Evolutionary conservation across 1,139 yeast species (phyloP).

Genomic region (Sugiyamaella sp.): DNA sequence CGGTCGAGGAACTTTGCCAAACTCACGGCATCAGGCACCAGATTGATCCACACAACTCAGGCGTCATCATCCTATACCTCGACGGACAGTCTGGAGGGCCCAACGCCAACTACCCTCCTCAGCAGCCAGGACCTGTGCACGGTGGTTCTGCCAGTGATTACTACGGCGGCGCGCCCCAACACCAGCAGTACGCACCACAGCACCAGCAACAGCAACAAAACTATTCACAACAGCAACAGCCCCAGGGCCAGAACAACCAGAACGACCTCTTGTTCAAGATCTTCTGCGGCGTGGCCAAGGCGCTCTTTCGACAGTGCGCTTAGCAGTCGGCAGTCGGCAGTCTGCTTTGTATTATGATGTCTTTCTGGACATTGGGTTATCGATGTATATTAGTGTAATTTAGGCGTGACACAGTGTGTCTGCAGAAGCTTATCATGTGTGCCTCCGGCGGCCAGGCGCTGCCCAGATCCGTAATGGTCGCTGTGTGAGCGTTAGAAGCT

Average conservation of each 20-base stretch:
- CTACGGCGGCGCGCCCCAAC: conserved; percentile 25
- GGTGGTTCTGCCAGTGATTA: conserved; percentile 24
- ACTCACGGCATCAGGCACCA: conserved; percentile 63
- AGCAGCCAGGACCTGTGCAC: conserved; percentile 14
- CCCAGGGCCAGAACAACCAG: conserved; percentile 35
- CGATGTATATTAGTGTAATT: conserved; percentile 23
- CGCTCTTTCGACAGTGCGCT: conserved; percentile 26
- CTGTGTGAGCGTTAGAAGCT: not conserved
- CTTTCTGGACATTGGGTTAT: not conserved
- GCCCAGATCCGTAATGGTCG: not conserved
- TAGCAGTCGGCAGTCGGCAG: not conserved
- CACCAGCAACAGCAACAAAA: conserved; percentile 31
- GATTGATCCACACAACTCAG: conserved; percentile 71
- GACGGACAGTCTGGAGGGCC: conserved; percentile 35
- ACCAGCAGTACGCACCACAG: conserved; percentile 30
- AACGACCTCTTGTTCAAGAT: conserved; percentile 26
- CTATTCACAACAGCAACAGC: conserved; percentile 36
- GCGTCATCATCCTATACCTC: conserved; percentile 76
- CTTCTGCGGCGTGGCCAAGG: conserved; percentile 28
- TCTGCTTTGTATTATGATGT: not conserved
- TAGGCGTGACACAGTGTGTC: too few relatives aligned
- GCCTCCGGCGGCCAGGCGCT: conserved; percentile 1
- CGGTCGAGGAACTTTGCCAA: conserved; percentile 74
- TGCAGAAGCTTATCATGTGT: too few relatives aligned
- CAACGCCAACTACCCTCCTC: conserved; percentile 9